Conservation (phyloP, 306 rosid genomes). For the Quercus engelmannii region DNA sequence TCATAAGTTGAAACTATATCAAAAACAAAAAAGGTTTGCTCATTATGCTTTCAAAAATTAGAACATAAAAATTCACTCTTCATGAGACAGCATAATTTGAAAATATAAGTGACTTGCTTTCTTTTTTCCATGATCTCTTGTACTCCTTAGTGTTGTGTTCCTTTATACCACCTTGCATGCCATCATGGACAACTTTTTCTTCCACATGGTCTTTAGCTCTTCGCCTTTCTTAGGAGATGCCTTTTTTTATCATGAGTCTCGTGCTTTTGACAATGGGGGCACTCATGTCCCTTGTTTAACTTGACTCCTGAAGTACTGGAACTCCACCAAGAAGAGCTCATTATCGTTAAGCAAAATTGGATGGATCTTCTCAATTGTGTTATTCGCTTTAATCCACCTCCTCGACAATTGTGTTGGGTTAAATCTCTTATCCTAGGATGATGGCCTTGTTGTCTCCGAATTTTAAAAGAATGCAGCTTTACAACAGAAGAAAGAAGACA, state of each 20-base stretch:
- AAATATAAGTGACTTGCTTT: constrained; percentile 33
- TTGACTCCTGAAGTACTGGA: constrained; percentile 55
- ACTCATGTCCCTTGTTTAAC: constrained; percentile 63
- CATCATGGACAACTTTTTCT: constrained; percentile 72
- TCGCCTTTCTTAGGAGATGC: constrained; percentile 66
- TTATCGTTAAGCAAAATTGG: constrained; percentile 27
- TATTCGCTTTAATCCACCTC: constrained; percentile 51
- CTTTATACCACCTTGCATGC: constrained; percentile 54
- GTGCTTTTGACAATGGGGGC: constrained; percentile 51
- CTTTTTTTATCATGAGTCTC: constrained; percentile 69
- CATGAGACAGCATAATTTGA: no score
- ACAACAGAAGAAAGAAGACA: constrained; percentile 56
- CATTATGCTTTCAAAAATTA: no score
- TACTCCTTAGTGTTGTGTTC: constrained; percentile 43
- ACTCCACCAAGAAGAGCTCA: constrained; percentile 38
- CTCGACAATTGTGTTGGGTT: constrained; percentile 66
- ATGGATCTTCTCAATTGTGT: constrained; percentile 50
- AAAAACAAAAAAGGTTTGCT: no score
- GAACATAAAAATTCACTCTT: no score
- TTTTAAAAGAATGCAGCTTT: constrained; percentile 52
- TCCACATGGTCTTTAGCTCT: constrained; percentile 57
- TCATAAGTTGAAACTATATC: no score
- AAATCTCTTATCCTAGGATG: constrained; percentile 67
- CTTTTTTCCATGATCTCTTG: constrained; percentile 62
- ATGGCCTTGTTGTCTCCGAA: constrained; percentile 59